Evolutionary conservation across 352 stramenopile genomes (phyloP).

Genomic region (Phytophthora chlamydospora): DNA sequence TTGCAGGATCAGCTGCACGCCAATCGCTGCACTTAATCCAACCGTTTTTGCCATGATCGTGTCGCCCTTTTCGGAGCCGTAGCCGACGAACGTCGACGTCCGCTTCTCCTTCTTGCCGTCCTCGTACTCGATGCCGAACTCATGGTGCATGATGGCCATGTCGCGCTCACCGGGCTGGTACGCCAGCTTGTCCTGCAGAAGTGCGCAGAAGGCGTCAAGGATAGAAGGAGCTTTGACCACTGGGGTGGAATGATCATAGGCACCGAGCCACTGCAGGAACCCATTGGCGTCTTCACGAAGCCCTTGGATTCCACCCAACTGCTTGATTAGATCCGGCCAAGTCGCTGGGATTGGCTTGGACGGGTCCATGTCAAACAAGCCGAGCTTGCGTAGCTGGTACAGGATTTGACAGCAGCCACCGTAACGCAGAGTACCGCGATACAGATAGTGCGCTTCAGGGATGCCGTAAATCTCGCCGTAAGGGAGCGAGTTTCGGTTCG

Average conservation of each 20-base stretch:
- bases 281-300: slow-evolving; percentile 58
- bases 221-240: slow-evolving; percentile 61
- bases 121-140: slow-evolving; percentile 82
- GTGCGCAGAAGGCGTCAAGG: slow-evolving; percentile 84
- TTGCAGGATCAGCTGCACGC: slow-evolving; percentile 94
- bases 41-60: slow-evolving; percentile 97
- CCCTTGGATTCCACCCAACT: slow-evolving; percentile 32
- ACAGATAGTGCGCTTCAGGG: slow-evolving; percentile 90
- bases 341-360: slow-evolving; percentile 52
- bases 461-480: slow-evolving; percentile 97
- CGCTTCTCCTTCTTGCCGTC: slow-evolving; percentile 88
- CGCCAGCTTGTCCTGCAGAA: slow-evolving; percentile 91
- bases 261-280: slow-evolving; percentile 83
- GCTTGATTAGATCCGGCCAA: slow-evolving; percentile 87
- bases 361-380: slow-evolving; percentile 85
- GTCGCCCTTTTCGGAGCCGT: slow-evolving; percentile 89
- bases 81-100: slow-evolving; percentile 92
- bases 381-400: slow-evolving; percentile 90
- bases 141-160: slow-evolving; percentile 95
- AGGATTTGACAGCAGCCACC: slow-evolving; percentile 92
- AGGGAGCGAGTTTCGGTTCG: slow-evolving; percentile 94
- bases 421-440: slow-evolving; percentile 95
- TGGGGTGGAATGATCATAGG: slow-evolving; percentile 58
- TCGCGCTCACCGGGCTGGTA: slow-evolving; percentile 93
- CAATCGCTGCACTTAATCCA: slow-evolving; percentile 93